Base-by-base conservation (phyloP, 306 rosid genomes). In the Medicago lupulina region DNA sequence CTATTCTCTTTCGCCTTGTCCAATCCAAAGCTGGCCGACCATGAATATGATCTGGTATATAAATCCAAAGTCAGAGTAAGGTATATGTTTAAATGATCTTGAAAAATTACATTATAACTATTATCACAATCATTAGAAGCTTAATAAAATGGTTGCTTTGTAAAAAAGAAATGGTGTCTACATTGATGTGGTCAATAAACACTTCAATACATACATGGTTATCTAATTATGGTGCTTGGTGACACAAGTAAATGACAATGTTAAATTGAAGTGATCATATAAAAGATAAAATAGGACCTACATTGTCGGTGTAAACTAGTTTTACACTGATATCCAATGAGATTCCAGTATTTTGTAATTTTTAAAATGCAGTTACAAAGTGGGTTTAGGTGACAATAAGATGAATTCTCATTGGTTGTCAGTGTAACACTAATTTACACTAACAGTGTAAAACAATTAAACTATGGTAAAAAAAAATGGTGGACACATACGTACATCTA, bases 21-120 rank as follows among this genome's bases (percentile, higher is more conserved):
- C 99, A 96, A 82, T 92, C 96, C 71, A 96, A 77, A 63, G 99
- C 92, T 18, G 99, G 92, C 75, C 72, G 79, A 21, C 98, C 97
- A 62, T 89, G 78, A 38, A 87, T 82, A 77, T 88, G 91, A 64
- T 96, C 99, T 95, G 86, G 75, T 60, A 54, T 19, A 72, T 49
- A 57, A 74, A 75, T 63, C 64, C 81, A 86, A 34, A 34, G 38
- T 3, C 38, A 34, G 7, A 34, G 38, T 34, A 34, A 34, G 38
- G 38, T 34, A 34, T 7, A 34, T 34, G 38, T 34, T 34, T 34
- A 34, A 34, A 5, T 4, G 38, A 7, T 34, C 38, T 34, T 34
- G 38, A 34, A 34, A 34, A 34, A 4, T 34, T 34, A 34, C 7
- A 34, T 4, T 34, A 4, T 34, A 1, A 5, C 5, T 34, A 34